Evolutionary conservation across 371 early-diverging fungal species (phyloP).

Genomic region (Dichotomocladium elegans): DNA sequence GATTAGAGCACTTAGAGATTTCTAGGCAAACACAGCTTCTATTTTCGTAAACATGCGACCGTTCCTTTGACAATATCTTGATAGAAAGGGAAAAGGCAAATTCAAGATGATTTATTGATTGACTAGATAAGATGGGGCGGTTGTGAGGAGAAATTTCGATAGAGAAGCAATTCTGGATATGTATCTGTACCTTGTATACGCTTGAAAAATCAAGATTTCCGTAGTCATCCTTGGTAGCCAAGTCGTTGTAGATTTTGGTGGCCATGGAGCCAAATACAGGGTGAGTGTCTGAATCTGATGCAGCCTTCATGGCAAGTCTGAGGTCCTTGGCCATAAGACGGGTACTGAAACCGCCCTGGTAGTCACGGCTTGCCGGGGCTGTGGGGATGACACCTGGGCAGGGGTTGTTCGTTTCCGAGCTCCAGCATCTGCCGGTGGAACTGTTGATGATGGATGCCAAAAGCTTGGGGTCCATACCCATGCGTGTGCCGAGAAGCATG

Average conservation of each 20-base stretch:
- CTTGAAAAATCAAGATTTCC: conserved; percentile 72
- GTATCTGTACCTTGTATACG: conserved; percentile 72
- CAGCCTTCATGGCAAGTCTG: conserved; percentile 86
- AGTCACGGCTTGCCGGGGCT: conserved; percentile 83
- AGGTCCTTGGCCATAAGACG: conserved; percentile 94
- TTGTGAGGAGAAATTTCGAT: too few species aligned
- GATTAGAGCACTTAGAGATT: too few species aligned
- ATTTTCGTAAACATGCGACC: too few species aligned
- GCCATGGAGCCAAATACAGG: conserved; percentile 75
- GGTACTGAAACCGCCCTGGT: conserved; percentile 89
- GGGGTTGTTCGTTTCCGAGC: conserved; percentile 91
- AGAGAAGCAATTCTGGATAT: too few species aligned
- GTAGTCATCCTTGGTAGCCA: conserved; percentile 54
- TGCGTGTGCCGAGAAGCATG: conserved; percentile 80
- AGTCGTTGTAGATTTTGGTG: conserved; percentile 73
- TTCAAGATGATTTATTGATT: too few species aligned
- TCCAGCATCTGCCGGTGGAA: conserved; percentile 89
- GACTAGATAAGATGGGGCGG: too few species aligned
- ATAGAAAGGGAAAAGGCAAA: too few species aligned
- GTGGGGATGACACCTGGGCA: conserved; percentile 80
- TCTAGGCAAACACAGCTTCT: too few species aligned
- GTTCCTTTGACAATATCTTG: too few species aligned
- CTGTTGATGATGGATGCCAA: conserved; percentile 86
- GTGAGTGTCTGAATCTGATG: conserved; percentile 67
- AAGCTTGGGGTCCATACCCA: conserved; percentile 89